Conservation (phyloP, 2,329 filamentous ascomycete species). For the Diaporthe helianthi region DNA sequence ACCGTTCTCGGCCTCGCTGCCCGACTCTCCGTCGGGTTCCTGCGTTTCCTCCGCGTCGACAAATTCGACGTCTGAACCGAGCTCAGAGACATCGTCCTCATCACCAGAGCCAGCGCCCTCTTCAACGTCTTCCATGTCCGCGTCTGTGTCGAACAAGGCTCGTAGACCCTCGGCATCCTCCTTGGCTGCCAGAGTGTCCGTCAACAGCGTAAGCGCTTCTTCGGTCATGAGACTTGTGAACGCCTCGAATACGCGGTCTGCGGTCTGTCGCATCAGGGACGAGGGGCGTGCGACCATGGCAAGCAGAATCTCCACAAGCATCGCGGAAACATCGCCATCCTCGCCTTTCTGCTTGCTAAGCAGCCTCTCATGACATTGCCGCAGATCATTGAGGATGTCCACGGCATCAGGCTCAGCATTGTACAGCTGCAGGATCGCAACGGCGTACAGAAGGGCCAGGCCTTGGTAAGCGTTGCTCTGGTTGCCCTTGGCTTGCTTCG, state of each 20-base stretch:
- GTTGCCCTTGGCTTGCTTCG: constrained; percentile 43
- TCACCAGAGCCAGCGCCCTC: constrained; percentile 50
- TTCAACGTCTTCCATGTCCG: constrained; percentile 61
- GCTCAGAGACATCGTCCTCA: constrained; percentile 49
- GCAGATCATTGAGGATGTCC: constrained; percentile 81
- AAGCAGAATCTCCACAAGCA: constrained; percentile 87
- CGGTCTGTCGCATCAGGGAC: constrained; percentile 82
- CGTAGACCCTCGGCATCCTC: constrained; percentile 86
- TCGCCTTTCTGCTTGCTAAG: constrained; percentile 62
- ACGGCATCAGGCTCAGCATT: constrained; percentile 88
- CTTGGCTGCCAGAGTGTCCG: constrained; percentile 75
- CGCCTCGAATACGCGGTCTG: constrained; percentile 84
- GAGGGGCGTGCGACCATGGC: constrained; percentile 88
- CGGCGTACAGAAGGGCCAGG: constrained; percentile 80
- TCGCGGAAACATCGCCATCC: constrained; percentile 67
- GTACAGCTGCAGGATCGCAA: constrained; percentile 88
- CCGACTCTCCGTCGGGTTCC: constrained; percentile 47
- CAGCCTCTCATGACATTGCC: constrained; percentile 74
- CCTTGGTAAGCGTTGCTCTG: constrained; percentile 61
- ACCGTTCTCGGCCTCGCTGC: constrained; percentile 50
- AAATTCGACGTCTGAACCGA: constrained; percentile 54
- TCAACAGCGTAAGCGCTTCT: constrained; percentile 71
- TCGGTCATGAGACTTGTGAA: constrained; percentile 79
- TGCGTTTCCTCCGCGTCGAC: constrained; percentile 38
- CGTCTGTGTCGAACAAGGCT: constrained; percentile 78